Base-by-base conservation (phyloP, 305 asterid species). In the Fraxinus velutina region DNA sequence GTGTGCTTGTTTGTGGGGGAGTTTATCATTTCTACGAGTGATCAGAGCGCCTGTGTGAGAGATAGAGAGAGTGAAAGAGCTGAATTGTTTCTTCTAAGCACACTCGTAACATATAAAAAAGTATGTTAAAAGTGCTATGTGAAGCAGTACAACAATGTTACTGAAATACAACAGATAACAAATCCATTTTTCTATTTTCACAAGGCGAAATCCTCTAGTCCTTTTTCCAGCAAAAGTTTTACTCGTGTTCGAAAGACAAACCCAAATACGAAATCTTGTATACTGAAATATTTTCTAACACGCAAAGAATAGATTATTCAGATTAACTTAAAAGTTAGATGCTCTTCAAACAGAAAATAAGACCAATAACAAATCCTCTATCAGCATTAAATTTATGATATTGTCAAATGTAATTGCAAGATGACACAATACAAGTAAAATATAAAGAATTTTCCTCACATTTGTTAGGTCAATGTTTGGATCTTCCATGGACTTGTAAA, bases 401-500 rank as follows among this genome's bases (percentile, higher is more conserved):
- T 8, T 77, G 79, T 17, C 34, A 75, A 79, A 76, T 6, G 47
- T 52, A 55, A 47, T 70, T n/a, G 27, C 78, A 33, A 30, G 71
- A 64, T 30, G 79, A 29, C 37, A 71, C 42, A 75, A 37, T 19
- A 66, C 66, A 68, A 52, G 83, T 22, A 12, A 82, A 52, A 29
- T n/a, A 30, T 24, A 83, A 62, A 79, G 27, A 57, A 39, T 66
- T 72, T 33, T 84, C 39, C 90, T 92, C 89, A 96, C 99, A 88
- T 85, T 94, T 84, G 98, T 87, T 77, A 93, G 90, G 87, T 96
- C 99, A 88, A 94, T 86, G 81, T 88, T 89, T 47, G 97, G 99
- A 92, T 94, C 99, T 91, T 94, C 98, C 98, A 96, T 90, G 91
- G 98, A 87, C 88, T 90, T 93, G 88, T 91, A 92, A 81, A 95